These are phyloP conservation scores for Gastrodia elata DNA, from an alignment of 106 monocot species.

Conservation along the genomic window DNA sequence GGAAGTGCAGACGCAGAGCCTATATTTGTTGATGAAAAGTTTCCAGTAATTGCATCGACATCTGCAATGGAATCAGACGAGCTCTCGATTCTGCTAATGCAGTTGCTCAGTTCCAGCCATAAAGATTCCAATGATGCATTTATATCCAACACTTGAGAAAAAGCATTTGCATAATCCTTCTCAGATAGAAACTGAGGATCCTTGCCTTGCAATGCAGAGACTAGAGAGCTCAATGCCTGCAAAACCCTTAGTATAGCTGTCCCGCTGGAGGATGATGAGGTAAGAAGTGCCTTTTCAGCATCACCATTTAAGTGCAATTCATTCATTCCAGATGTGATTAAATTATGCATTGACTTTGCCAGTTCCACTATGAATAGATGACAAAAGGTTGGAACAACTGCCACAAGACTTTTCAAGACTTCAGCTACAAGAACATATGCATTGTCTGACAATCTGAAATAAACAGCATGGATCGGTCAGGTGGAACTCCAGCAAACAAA, in stretches of 20 bases:
- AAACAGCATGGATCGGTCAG: background rate
- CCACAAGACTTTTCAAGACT: constrained; percentile 76
- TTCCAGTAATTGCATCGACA: constrained; percentile 23
- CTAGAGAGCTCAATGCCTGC: constrained; percentile 84
- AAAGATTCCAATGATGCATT: constrained; percentile 71
- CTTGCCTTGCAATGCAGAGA: constrained; percentile 60
- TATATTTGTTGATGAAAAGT: constrained; percentile 21
- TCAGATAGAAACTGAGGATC: constrained; percentile 41
- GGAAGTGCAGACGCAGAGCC: constrained; percentile 64
- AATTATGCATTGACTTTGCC: constrained; percentile 67
- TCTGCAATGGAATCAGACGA: constrained; percentile 59
- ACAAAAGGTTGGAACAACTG: constrained; percentile 72
- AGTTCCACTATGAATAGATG: constrained; percentile 78
- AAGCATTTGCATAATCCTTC: constrained; percentile 48
- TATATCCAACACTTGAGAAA: constrained; percentile 68
- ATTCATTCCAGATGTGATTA: constrained; percentile 55
- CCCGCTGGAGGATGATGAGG: constrained; percentile 68
- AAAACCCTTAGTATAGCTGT: constrained; percentile 85
- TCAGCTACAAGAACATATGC: constrained; percentile 86
- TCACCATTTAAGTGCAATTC: constrained; percentile 69
- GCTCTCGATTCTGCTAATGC: constrained; percentile 82
- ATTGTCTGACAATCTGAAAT: constrained; percentile 75
- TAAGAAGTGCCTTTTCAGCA: constrained; percentile 69
- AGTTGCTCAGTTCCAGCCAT: constrained; percentile 84
- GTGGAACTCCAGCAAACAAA: background rate